Percentiles rank a stretch among this genome's conserved stretches.
phyloP scores from a whole-genome alignment of 805 yeast species.

The Lipomyces yamanashiensis region DNA sequence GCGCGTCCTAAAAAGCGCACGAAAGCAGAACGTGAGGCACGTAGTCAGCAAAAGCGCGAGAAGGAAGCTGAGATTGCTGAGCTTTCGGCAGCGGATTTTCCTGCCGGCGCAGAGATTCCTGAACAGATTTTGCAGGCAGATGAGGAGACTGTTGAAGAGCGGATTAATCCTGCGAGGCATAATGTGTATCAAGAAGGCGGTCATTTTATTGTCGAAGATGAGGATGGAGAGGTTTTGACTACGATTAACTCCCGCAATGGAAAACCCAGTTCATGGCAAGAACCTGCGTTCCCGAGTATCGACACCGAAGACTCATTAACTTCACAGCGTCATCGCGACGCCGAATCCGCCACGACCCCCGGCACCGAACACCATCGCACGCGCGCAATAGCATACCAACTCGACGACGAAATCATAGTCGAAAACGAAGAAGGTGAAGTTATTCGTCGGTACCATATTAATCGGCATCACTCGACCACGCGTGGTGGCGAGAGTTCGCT shows the following conservation, averaged over 20 bases:
- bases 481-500: slow-evolving; percentile 17
- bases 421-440: slow-evolving; percentile 94
- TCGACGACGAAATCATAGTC: slow-evolving; percentile 76
- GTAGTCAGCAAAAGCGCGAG: background rate
- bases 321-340: background rate
- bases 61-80: background rate
- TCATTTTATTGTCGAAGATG: slow-evolving; percentile 76
- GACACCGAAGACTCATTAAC: slow-evolving; percentile 1
- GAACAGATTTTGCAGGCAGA: slow-evolving; percentile 12
- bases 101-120: slow-evolving; percentile 23
- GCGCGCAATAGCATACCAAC: slow-evolving; percentile 72
- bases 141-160: slow-evolving; percentile 33
- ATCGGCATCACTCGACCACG: slow-evolving; percentile 51
- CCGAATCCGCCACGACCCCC: background rate
- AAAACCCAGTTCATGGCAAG: slow-evolving; percentile 25
- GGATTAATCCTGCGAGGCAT: slow-evolving; percentile 28
- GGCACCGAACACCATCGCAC: slow-evolving; percentile 25
- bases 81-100: slow-evolving; percentile 19
- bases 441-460: slow-evolving; percentile 77
- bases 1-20: slow-evolving; percentile 12
- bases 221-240: slow-evolving; percentile 74
- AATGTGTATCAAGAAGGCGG: slow-evolving; percentile 72
- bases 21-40: background rate
- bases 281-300: background rate
- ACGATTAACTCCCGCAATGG: slow-evolving; percentile 42